Evolutionary conservation across 169 alveolate species (phyloP).

Genomic region (Plasmodium vivax): DNA sequence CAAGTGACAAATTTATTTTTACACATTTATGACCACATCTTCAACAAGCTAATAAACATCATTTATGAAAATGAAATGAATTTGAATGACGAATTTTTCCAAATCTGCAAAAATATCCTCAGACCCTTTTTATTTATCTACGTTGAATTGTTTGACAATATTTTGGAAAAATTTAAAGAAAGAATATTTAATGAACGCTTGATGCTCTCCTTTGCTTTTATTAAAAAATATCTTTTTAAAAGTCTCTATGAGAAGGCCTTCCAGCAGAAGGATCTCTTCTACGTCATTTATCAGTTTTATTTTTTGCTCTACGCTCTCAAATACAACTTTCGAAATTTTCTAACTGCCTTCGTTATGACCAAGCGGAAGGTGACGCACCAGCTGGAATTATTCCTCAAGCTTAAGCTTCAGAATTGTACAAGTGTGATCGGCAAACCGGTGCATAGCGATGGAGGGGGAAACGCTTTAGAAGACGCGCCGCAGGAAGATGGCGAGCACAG

Average conservation of each 20-base stretch:
- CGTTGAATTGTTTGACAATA: slow-evolving; percentile 28
- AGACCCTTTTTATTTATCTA: slow-evolving; percentile 69
- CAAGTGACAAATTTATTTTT: slow-evolving; percentile 23
- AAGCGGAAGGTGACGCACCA: slow-evolving; percentile 42
- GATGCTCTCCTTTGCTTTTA: slow-evolving; percentile 30
- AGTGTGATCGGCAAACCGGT: background rate
- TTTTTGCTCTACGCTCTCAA: slow-evolving; percentile 35
- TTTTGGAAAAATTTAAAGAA: slow-evolving; percentile 31
- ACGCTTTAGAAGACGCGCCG: background rate
- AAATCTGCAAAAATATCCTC: slow-evolving; percentile 15
- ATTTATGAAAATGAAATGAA: slow-evolving; percentile 73
- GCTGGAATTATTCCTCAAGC: slow-evolving; percentile 24
- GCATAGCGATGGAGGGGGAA: background rate
- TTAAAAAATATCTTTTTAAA: slow-evolving; percentile 67
- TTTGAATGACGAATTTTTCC: slow-evolving; percentile 49
- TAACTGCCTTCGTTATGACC: slow-evolving; percentile 3
- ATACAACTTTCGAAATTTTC: slow-evolving; percentile 28
- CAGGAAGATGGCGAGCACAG: background rate
- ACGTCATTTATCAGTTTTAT: slow-evolving; percentile 66
- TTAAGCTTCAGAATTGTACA: slow-evolving; percentile 12
- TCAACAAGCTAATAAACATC: slow-evolving; percentile 45
- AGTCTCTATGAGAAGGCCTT: slow-evolving; percentile 57
- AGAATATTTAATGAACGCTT: slow-evolving; percentile 16
- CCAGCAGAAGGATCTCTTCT: slow-evolving; percentile 54
- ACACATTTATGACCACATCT: slow-evolving; percentile 46